Base-by-base conservation (phyloP, 2,329 filamentous ascomycete genomes). In the Pseudogymnoascus sp. region DNA sequence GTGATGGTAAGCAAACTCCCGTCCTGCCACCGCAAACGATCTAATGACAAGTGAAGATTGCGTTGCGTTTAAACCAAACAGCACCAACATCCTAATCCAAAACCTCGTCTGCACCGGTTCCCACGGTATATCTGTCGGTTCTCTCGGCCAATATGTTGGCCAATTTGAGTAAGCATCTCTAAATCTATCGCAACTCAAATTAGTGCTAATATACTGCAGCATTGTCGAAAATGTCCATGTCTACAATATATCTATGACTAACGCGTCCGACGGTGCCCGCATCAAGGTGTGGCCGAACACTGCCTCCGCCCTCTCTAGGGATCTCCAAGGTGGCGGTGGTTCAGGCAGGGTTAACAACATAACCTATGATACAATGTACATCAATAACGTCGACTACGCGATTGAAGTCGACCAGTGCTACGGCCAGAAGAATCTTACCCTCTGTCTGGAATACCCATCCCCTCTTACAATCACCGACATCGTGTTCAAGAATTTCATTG, bases 321-420 rank as follows among this genome's bases (percentile, higher is more conserved):
- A 42, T 42, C 41, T 42, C 17, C 17, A 42, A 42, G 41, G 41
- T 42, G 86, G 86, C n/a, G 86, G 86, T 15, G 86, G 86, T 15
- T 72, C 72, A 0, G 84, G 87, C 27, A 76, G 77, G 39, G 86
- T 90, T 55, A 79, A 78, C 63, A 90, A 90, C 70, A 80, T 89
- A 64, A 89, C 86, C 1, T 89, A 87, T 70, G 82, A 88, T 63
- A 79, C 77, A 3, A 85, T 89, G 75, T 70, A 74, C 38, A 77
- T 86, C 64, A 73, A 78, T 36, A 86, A 88, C 64, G 85, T 87
- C 64, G 86, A 88, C 69, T 86, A 84, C 68, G 83, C 83, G 2
- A 83, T 88, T 65, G 82, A 85, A 64, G 76, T 87, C 58, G 84
- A 84, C n/a, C 84, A 87, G 70, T 87, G 84, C 75, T 86, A 87